These are phyloP conservation scores for Nemania sp. DNA, from an alignment of 2,329 filamentous ascomycete genomes.

Conservation along the genomic window DNA sequence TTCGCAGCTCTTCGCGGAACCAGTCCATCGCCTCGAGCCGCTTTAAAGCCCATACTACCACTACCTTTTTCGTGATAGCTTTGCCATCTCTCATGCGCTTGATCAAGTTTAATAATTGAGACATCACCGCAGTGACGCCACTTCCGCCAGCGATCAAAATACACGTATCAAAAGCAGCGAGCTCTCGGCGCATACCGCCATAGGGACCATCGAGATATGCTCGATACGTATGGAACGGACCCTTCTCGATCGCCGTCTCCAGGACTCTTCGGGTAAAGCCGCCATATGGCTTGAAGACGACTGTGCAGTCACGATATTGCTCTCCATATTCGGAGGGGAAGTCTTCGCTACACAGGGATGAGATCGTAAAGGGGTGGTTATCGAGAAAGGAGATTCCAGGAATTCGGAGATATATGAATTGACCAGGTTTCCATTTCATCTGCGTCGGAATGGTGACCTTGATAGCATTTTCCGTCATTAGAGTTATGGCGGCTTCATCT, in stretches of 20 bases:
- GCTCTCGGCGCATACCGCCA: conserved; percentile 86
- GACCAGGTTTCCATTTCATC: conserved; percentile 89
- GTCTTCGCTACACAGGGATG: conserved; percentile 89
- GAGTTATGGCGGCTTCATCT: conserved; percentile 85
- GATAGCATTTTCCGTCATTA: conserved; percentile 92
- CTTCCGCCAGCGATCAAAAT: conserved; percentile 93
- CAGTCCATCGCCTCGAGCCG: conserved; percentile 93
- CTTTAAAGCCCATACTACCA: conserved; percentile 93
- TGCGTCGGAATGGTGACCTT: conserved; percentile 94
- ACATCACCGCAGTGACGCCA: conserved; percentile 91
- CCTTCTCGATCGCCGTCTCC: conserved; percentile 81
- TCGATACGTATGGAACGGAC: conserved; percentile 88
- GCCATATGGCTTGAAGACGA: conserved; percentile 89
- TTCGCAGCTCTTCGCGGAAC: conserved; percentile 93
- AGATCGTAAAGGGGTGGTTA: conserved; percentile 94
- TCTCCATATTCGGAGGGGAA: conserved; percentile 92
- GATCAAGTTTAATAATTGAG: conserved; percentile 89
- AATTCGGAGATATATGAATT: conserved; percentile 94
- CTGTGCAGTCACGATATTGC: conserved; percentile 81
- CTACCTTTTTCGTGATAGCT: conserved; percentile 86
- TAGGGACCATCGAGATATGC: conserved; percentile 95
- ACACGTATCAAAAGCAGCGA: conserved; percentile 91
- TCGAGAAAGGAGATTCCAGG: conserved; percentile 88
- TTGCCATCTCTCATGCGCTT: conserved; percentile 95
- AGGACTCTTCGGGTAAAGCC: conserved; percentile 88